Evolutionary conservation across 768 basidiomycete species (phyloP), one percentile per base, ranked within the genome.

Genomic region (Tephrocybe rancida): DNA sequence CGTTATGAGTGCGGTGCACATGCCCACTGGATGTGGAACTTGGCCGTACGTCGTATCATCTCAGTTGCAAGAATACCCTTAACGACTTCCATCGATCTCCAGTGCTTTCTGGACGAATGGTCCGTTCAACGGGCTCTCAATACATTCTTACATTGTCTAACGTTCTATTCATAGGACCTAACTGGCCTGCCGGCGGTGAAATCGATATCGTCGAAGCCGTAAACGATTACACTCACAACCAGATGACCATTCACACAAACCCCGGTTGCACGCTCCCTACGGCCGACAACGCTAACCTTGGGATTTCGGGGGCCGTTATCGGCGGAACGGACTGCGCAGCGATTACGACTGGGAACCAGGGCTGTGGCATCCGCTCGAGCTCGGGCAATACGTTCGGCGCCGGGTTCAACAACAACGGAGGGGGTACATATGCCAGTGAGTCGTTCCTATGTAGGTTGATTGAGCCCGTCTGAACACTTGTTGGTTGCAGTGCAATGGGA

Each of bases 351-450:
- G 78, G 78, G 18, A 91, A 92, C 56, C 76, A 85, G 63, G 92
- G 93, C 19, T 98, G 95, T 67, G 94, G 95, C 8, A 77, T 89
- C 34, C 85, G 87, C 9, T 81, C 86, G 8, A 66, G 68, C 27
- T 73, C 76, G 46, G 71, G 68, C 48, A 84, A 82, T 54, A 86
- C 87, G 2, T 96, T 90, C 64, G 95, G 95, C n/a, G 69, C 78
- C n/a, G 83, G 76, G 11, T 98, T 95, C 76, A 98, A 98, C 69
- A 67, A 65, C n/a, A 86, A 80, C 59, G 84, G 85, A 9, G 95
- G 95, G 41, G 95, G 95, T 61, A 88, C 93, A 46, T 96, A 93
- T 72, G 90, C 90, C 47, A 92, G 92, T 94, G 64, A 68, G 90
- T 82, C 32, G 35, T 14, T 50, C 25, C 53, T 48, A 47, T 43